phyloP scores from a whole-genome alignment of 345 rosid species.

The Salix arbutifolia region DNA sequence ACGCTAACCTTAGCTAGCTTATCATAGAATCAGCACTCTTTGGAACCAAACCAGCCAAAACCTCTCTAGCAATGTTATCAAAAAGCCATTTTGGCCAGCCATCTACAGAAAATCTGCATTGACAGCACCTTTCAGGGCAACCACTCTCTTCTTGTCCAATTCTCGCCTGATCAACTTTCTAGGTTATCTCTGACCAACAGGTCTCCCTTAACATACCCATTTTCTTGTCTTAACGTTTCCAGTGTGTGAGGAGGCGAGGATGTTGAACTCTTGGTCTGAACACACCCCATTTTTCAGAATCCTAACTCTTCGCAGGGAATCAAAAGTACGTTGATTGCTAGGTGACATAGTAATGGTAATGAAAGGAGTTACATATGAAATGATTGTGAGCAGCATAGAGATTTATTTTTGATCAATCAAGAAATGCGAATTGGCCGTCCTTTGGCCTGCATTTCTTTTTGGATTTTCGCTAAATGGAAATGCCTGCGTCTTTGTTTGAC shows the following conservation, averaged over 20 bases:
- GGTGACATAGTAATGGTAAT: conserved; percentile 14
- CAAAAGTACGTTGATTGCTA: conserved; percentile 8
- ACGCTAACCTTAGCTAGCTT: conserved; percentile 56
- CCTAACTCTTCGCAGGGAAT: conserved; percentile 1
- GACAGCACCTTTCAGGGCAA: not conserved
- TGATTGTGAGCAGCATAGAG: not conserved
- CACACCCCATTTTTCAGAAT: conserved; percentile 44
- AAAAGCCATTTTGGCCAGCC: conserved; percentile 83
- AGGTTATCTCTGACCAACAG: not conserved
- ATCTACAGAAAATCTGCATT: conserved; percentile 28
- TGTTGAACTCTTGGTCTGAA: conserved; percentile 18
- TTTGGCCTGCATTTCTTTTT: conserved; percentile 32
- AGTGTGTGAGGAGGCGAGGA: conserved; percentile 21
- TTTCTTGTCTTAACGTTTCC: conserved; percentile 24
- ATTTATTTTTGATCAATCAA: not conserved
- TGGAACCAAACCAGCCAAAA: conserved; percentile 49
- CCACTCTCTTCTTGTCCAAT: not conserved
- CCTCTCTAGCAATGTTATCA: conserved; percentile 47
- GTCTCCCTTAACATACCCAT: conserved; percentile 24
- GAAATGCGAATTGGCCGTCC: conserved; percentile 16
- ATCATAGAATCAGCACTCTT: conserved; percentile 67
- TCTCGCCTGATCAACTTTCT: conserved; percentile 18
- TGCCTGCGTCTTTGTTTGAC: not conserved
- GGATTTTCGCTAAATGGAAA: conserved; percentile 24
- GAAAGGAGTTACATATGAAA: not conserved